Evolutionary conservation across 2,329 filamentous ascomycete species (phyloP).

Genomic region (Didymosphaeria variabile): DNA sequence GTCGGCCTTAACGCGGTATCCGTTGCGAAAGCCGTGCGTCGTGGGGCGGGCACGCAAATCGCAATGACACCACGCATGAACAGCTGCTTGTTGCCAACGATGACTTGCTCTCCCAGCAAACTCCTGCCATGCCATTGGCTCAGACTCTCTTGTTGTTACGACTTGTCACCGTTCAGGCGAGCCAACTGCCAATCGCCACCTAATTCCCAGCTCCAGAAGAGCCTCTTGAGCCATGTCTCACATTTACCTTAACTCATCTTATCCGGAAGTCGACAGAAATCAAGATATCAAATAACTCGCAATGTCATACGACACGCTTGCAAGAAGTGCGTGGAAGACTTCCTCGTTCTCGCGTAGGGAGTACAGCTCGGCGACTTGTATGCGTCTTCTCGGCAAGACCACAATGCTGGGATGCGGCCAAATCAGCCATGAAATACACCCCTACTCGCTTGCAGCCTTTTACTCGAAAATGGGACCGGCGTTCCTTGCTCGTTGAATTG

Average conservation of each 20-base stretch:
- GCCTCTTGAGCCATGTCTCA: not conserved
- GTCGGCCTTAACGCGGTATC: not conserved
- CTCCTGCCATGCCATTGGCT: not conserved
- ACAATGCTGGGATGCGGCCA: not conserved
- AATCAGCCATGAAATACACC: not conserved
- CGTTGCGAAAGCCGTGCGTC: not conserved
- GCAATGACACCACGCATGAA: too few relatives aligned
- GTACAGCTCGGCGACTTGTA: not conserved
- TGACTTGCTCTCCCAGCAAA: not conserved
- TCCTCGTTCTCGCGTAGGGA: not conserved
- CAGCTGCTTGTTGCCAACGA: not conserved
- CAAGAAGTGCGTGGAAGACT: not conserved
- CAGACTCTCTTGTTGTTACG: not conserved
- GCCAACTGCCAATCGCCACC: too few relatives aligned
- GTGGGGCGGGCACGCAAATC: too few relatives aligned
- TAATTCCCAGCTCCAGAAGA: not conserved
- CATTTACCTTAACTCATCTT: not conserved
- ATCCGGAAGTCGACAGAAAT: not conserved
- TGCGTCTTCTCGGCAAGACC: not conserved
- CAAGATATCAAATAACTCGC: not conserved
- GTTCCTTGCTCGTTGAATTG: too few relatives aligned
- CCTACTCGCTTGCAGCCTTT: not conserved
- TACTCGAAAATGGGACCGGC: not conserved
- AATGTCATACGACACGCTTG: not conserved
- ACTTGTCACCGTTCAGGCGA: too few relatives aligned